Conservation (phyloP, 169 alveolate species). For the Eimeria mitis region DNA sequence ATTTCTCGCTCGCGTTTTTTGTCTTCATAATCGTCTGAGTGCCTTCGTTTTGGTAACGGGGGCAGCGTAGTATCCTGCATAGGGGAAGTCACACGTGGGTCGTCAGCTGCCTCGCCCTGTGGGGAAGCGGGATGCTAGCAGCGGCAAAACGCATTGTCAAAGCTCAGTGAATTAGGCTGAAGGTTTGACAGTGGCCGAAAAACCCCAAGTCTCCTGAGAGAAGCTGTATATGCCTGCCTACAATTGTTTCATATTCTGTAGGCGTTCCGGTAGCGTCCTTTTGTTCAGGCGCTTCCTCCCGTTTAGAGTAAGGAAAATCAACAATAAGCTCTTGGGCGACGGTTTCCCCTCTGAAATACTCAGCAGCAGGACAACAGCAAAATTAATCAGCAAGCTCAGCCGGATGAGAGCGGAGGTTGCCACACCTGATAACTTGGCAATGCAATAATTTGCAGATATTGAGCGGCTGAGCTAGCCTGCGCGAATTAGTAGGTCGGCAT, state of each 20-base stretch:
- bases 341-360: conserved; percentile 2
- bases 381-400: not conserved
- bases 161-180: not conserved
- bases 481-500: not conserved
- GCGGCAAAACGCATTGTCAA: not conserved
- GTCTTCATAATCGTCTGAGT: not conserved
- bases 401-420: not conserved
- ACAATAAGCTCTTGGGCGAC: conserved; percentile 63
- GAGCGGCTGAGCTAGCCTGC: not conserved
- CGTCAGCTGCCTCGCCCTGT: not conserved
- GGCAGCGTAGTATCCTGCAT: conserved; percentile 31
- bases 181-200: not conserved
- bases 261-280: not conserved
- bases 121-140: not conserved
- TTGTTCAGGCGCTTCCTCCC: conserved; percentile 8
- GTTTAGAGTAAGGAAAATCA: conserved; percentile 41
- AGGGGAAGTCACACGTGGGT: not conserved
- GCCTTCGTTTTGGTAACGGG: conserved; percentile 23
- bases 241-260: conserved; percentile 49
- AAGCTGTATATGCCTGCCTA: not conserved
- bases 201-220: not conserved
- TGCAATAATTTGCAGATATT: not conserved
- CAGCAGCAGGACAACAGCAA: not conserved
- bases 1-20: conserved; percentile 23
- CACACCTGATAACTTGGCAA: not conserved